Conservation (phyloP, 768 basidiomycete genomes). For the Exsudoporus frostii region DNA sequence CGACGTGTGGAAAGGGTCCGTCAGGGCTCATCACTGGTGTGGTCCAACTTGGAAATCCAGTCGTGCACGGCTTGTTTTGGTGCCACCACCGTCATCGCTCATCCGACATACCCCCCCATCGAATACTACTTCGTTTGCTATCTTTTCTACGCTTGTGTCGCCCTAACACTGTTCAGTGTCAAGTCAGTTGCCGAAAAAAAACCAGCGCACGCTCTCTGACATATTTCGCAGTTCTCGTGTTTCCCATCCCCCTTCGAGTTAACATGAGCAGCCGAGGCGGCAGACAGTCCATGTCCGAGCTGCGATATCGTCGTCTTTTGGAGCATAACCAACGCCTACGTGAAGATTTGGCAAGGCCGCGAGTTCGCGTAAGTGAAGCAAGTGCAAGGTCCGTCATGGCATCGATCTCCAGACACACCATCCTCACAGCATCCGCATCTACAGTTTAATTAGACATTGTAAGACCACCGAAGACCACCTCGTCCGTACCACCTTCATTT, state of each 20-base stretch:
- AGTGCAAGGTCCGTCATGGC: constrained; percentile 50
- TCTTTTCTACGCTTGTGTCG: background rate
- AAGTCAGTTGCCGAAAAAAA: constrained; percentile 5
- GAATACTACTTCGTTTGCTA: background rate
- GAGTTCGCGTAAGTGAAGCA: constrained; percentile 73
- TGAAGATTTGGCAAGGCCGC: constrained; percentile 69
- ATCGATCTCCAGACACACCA: background rate
- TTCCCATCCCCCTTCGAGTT: constrained; percentile 2
- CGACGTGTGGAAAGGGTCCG: constrained; percentile 24
- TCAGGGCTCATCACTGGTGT: background rate
- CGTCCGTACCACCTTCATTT: constrained; percentile 34
- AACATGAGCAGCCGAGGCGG: constrained; percentile 63
- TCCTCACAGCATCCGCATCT: constrained; percentile 3
- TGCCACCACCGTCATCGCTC: constrained; percentile 8
- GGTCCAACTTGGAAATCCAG: constrained; percentile 1
- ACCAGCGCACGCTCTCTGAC: background rate
- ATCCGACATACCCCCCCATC: constrained; percentile 1
- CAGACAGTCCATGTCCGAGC: constrained; percentile 73
- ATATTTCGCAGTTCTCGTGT: background rate
- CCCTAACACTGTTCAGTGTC: background rate
- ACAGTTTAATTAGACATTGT: constrained; percentile 70
- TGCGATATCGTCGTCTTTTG: constrained; percentile 72
- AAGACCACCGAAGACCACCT: constrained; percentile 71
- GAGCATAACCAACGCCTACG: constrained; percentile 73
- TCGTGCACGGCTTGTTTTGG: constrained; percentile 5